phyloP scores from a whole-genome alignment of 208 protist species.

The Crithidia sp. region DNA sequence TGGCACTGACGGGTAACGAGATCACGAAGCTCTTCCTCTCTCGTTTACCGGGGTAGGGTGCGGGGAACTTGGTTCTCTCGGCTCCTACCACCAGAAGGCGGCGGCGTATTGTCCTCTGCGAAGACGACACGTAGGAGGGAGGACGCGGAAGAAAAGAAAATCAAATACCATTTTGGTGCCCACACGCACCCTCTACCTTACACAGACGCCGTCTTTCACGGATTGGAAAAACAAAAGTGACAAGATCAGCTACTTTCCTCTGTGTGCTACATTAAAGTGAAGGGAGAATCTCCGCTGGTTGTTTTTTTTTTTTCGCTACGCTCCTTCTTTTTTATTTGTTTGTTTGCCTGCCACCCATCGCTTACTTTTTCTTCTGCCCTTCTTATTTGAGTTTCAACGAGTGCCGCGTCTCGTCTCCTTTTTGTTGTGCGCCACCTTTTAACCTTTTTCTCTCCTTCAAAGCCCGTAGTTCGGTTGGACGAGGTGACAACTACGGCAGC shows the following conservation, averaged over 20 bases:
- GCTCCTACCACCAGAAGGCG: too few species aligned
- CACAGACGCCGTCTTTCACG: too few species aligned
- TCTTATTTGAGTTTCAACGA: not conserved
- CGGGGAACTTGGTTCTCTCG: not conserved
- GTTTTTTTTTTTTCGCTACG: not conserved
- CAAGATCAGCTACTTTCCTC: too few species aligned
- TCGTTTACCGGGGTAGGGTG: too few species aligned
- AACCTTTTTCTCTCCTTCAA: not conserved
- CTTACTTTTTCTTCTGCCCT: conserved; percentile 10
- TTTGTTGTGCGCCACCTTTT: not conserved
- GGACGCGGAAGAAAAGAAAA: too few species aligned
- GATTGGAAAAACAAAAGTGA: too few species aligned
- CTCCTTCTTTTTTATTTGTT: conserved; percentile 8
- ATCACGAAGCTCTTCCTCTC: too few species aligned
- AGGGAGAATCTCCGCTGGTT: not conserved
- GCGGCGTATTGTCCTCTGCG: too few species aligned
- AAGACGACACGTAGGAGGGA: too few species aligned
- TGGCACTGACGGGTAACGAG: not conserved
- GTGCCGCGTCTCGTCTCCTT: not conserved
- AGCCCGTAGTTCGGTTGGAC: not conserved
- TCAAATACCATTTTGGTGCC: too few species aligned
- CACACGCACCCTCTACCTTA: too few species aligned
- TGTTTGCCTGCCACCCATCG: conserved; percentile 12
- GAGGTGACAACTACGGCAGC: not conserved
- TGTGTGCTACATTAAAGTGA: conserved; percentile 9